Evolutionary conservation across 2,329 filamentous ascomycete genomes (phyloP).

Genomic region (Phoma herbarum): DNA sequence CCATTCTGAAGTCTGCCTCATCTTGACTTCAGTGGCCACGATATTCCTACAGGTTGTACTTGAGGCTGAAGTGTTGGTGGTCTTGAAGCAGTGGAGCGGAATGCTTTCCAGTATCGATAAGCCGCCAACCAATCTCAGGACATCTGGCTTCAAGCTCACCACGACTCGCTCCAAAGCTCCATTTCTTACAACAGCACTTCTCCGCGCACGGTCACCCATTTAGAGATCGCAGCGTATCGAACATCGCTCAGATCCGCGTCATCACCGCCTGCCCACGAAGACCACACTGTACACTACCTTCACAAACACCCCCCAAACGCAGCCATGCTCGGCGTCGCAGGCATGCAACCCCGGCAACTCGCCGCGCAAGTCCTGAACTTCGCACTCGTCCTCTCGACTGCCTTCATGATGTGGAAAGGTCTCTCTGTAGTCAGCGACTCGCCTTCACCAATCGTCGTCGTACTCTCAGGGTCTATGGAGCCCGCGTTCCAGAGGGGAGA

Average conservation of each 20-base stretch:
- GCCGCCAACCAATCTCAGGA: slow-evolving; percentile 35
- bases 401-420: slow-evolving; percentile 93
- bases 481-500: slow-evolving; percentile 83
- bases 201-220: not conserved
- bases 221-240: not conserved
- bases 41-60: no score
- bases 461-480: slow-evolving; percentile 86
- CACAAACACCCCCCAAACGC: slow-evolving; percentile 21
- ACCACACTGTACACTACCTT: not conserved
- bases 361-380: slow-evolving; percentile 89
- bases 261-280: not conserved
- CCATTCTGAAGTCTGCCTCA: not conserved
- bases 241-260: no score
- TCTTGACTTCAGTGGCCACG: no score
- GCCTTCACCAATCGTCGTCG: slow-evolving; percentile 76
- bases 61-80: not conserved
- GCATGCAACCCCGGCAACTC: slow-evolving; percentile 78
- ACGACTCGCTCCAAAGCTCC: slow-evolving; percentile 18
- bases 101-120: slow-evolving; percentile 27
- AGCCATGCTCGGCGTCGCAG: slow-evolving; percentile 60
- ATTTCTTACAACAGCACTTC: slow-evolving; percentile 20
- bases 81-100: not conserved
- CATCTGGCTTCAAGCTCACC: slow-evolving; percentile 44
- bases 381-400: slow-evolving; percentile 85
- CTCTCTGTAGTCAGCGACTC: slow-evolving; percentile 78